Evolutionary conservation across 768 basidiomycete genomes (phyloP), one percentile per base, ranked within the genome.

Genomic region (Tulasnella sp.): DNA sequence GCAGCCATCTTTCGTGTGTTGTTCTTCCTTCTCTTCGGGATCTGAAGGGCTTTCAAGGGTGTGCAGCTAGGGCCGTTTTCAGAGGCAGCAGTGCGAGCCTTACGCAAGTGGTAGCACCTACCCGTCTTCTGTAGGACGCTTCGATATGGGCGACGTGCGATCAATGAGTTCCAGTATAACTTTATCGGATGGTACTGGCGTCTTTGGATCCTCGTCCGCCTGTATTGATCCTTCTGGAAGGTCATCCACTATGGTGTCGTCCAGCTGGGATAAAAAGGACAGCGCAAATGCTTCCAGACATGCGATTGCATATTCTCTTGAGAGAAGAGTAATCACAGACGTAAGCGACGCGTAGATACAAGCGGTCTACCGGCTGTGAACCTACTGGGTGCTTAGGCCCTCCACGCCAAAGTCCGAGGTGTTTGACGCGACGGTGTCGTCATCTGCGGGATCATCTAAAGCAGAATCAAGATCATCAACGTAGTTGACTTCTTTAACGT

Each of bases 1-100:
- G 83, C 84, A 2, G 88, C 88, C 91, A 62, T 0, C 1, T 7
- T 10, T 30, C 24, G 21, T 15, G 1, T 19, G 38, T 2, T 21
- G 5, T 31, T 27, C 24, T 21, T 24, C 10, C 21, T 17, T 19
- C 27, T 10, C 15, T 5, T 46, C 1, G 4, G 3, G 12, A n/a
- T 5, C 5, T 21, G 34, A 15, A 48, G 49, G 29, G 27, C 19
- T 3, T 31, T n/a, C n/a, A 5, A 10, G 41, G 42, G 15, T 55
- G 53, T 8, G 53, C 2, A 29, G 42, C 49, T 1, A 15, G 22
- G 11, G 15, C 34, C 34, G 15, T 38, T 15, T 38, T 38, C 34
- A 38, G 34, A 38, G 5, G 15, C 15, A 38, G 7, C 15, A 7
- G 34, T 7, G 5, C 15, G 34, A 15, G 34, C 5, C 7, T 5